phyloP scores from a whole-genome alignment of 495 filamentous ascomycete species.

The Patellaria atrata region DNA sequence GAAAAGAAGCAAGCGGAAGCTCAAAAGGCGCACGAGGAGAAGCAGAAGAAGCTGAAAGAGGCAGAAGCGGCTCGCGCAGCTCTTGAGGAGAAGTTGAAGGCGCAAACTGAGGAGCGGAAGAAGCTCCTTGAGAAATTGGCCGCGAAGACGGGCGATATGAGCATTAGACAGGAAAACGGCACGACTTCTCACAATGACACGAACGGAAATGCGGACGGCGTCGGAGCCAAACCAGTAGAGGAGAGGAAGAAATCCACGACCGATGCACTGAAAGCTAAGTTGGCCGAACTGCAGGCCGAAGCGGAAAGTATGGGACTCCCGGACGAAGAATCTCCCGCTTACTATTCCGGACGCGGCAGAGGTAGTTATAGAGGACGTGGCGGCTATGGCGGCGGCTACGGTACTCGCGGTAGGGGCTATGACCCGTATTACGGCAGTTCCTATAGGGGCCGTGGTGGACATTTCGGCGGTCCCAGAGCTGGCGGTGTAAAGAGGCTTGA shows the following conservation, averaged over 20 bases:
- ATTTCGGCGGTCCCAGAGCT: constrained; percentile 29
- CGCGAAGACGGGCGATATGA: constrained; percentile 27
- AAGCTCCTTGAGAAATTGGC: constrained; percentile 50
- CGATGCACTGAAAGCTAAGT: constrained; percentile 56
- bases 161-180: constrained; percentile 15
- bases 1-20: constrained; percentile 60
- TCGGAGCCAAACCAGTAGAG: constrained; percentile 16
- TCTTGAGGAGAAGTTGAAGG: constrained; percentile 58
- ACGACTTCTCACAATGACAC: no score
- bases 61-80: constrained; percentile 55
- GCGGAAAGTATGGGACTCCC: constrained; percentile 69
- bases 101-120: constrained; percentile 60
- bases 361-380: constrained; percentile 29
- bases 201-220: no score
- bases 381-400: constrained; percentile 29
- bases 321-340: constrained; percentile 26
- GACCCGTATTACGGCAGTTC: constrained; percentile 20
- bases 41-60: constrained; percentile 55
- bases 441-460: constrained; percentile 15
- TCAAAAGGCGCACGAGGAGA: constrained; percentile 67
- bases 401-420: constrained; percentile 3
- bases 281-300: constrained; percentile 74
- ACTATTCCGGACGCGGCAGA: not conserved
- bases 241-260: constrained; percentile 38
- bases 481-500: constrained; percentile 66